Evolutionary conservation across 2,329 filamentous ascomycete species (phyloP).

Genomic region (Microsporum canis): DNA sequence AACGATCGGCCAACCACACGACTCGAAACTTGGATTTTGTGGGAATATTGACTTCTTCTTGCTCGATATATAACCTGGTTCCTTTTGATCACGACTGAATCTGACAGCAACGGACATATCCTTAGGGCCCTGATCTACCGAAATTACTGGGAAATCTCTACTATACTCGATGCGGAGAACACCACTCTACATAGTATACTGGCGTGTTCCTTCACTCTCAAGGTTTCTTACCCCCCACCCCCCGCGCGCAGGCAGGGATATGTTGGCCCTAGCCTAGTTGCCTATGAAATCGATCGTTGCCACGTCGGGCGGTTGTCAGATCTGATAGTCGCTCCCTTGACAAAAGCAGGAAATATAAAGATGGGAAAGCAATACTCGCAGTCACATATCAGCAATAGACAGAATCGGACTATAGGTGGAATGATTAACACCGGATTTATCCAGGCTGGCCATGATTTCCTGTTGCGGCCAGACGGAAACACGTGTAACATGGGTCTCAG

Average conservation of each 20-base stretch:
- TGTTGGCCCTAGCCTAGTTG: neutral
- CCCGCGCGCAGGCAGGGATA: neutral
- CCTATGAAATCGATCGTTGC: slow-evolving; percentile 1
- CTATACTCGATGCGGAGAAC: neutral
- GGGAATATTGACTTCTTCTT: neutral
- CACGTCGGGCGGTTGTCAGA: slow-evolving; percentile 1
- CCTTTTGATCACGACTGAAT: slow-evolving; percentile 2
- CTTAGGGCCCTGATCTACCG: neutral
- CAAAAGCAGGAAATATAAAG: neutral
- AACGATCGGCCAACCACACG: slow-evolving; percentile 1
- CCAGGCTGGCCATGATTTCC: neutral
- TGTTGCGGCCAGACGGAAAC: neutral
- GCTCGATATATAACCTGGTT: neutral
- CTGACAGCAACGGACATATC: slow-evolving; percentile 3
- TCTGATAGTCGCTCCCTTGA: neutral
- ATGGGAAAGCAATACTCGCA: neutral
- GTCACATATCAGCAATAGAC: neutral
- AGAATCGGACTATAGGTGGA: neutral
- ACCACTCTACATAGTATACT: neutral
- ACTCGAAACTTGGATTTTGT: slow-evolving; percentile 1
- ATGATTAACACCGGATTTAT: neutral
- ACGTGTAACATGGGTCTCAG: neutral
- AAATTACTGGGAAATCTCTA: neutral
- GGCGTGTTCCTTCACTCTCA: neutral
- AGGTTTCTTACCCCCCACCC: neutral